Evolutionary conservation across 2,329 filamentous ascomycete genomes (phyloP).

Genomic region (Elsinoe ampelina): DNA sequence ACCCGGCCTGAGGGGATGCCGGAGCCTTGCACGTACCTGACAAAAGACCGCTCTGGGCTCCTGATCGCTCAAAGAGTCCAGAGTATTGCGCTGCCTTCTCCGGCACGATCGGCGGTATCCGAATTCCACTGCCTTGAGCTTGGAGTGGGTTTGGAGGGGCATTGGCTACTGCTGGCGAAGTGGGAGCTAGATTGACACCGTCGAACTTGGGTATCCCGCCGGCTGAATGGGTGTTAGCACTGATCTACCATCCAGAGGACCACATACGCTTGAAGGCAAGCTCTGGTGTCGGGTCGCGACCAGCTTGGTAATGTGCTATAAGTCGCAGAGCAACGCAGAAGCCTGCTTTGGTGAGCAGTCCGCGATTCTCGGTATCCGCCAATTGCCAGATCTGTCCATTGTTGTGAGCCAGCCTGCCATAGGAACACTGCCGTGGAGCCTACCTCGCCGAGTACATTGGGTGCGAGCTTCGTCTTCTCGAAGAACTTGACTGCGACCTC

Average conservation of each 20-base stretch:
- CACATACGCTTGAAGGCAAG: constrained; percentile 65
- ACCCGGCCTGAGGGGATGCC: constrained; percentile 12
- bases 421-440: constrained; percentile 21
- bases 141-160: constrained; percentile 32
- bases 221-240: constrained; percentile 33
- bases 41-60: constrained; percentile 64
- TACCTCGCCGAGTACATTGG: constrained; percentile 79
- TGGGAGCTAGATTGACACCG: constrained; percentile 49
- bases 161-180: constrained; percentile 18
- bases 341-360: constrained; percentile 81
- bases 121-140: constrained; percentile 45
- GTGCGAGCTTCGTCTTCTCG: constrained; percentile 84
- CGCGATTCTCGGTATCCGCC: constrained; percentile 91
- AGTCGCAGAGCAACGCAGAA: constrained; percentile 89
- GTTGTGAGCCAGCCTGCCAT: no score
- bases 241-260: background rate
- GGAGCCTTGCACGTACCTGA: constrained; percentile 41
- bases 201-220: constrained; percentile 91
- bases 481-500: constrained; percentile 97
- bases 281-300: constrained; percentile 69
- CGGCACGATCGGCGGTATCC: constrained; percentile 78
- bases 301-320: constrained; percentile 90
- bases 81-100: constrained; percentile 88
- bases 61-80: constrained; percentile 82
- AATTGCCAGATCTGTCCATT: constrained; percentile 87